Conservation (phyloP, 2,329 filamentous ascomycete genomes). For the Cordyceps cicadae region DNA sequence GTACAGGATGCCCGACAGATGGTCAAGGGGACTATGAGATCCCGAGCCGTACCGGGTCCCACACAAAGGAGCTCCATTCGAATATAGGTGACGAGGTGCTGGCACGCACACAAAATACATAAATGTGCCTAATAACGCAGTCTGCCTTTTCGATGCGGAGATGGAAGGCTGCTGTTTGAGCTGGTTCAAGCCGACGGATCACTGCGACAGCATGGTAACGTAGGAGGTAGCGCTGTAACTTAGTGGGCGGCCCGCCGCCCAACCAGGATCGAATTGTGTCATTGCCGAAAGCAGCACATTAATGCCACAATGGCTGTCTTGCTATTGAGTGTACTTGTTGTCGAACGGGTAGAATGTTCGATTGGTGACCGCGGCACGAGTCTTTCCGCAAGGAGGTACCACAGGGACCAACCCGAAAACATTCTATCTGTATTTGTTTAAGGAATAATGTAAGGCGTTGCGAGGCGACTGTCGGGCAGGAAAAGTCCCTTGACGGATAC, state of each 20-base stretch:
- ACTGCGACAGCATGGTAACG: not conserved
- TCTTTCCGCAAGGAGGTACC: not conserved
- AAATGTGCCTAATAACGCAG: not conserved
- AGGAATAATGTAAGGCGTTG: not conserved
- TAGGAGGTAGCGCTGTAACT: not conserved
- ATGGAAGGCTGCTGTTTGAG: not conserved
- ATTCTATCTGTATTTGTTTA: not conserved
- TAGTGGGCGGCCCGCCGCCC: not conserved
- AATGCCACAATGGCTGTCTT: not conserved
- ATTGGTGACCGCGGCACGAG: not conserved
- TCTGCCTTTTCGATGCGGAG: not conserved
- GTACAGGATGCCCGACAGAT: conserved; percentile 5
- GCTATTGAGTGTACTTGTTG: not conserved
- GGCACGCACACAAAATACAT: too few species aligned
- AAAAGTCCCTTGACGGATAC: not conserved
- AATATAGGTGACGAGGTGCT: too few species aligned
- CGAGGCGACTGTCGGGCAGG: not conserved
- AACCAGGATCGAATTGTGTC: not conserved
- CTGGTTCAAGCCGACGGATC: not conserved
- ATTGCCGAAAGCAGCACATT: not conserved
- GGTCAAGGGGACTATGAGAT: conserved; percentile 11
- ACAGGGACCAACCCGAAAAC: not conserved
- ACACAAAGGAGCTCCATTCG: not conserved
- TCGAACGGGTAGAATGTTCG: not conserved
- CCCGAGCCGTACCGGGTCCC: conserved; percentile 18